Evolutionary conservation across 305 asterid genomes (phyloP).

Genomic region (Solanum aculeatissimum): DNA sequence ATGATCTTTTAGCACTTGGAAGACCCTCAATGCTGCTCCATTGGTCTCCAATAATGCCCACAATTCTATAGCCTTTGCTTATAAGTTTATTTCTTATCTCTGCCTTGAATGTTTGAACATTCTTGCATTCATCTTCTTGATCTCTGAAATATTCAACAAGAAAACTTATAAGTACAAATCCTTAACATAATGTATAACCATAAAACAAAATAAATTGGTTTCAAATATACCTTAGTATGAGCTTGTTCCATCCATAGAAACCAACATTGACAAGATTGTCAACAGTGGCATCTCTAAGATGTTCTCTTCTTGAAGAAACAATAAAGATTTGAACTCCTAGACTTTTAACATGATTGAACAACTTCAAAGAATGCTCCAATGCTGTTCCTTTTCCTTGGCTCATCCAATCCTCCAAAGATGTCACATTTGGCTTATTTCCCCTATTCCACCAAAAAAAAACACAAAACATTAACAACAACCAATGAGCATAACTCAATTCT

Average conservation of each 20-base stretch:
- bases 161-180: background rate
- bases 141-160: constrained; percentile 13
- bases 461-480: background rate
- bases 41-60: constrained; percentile 55
- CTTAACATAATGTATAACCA: background rate
- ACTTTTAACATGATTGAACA: constrained; percentile 52
- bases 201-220: background rate
- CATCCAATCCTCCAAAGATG: constrained; percentile 17
- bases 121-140: constrained; percentile 29
- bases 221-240: constrained; percentile 38
- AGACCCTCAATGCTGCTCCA: constrained; percentile 69
- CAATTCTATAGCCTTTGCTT: constrained; percentile 25
- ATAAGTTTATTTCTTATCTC: constrained; percentile 43
- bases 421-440: constrained; percentile 14
- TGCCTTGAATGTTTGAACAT: constrained; percentile 29
- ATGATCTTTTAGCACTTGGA: constrained; percentile 49
- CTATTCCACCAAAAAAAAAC: background rate
- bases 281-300: constrained; percentile 58
- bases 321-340: constrained; percentile 39
- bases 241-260: constrained; percentile 58
- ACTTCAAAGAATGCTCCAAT: constrained; percentile 32
- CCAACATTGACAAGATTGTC: constrained; percentile 64
- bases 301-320: constrained; percentile 69
- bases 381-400: constrained; percentile 50
- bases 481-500: background rate